Conservation (phyloP, 805 yeast species). For the Saturnispora ahearnii region DNA sequence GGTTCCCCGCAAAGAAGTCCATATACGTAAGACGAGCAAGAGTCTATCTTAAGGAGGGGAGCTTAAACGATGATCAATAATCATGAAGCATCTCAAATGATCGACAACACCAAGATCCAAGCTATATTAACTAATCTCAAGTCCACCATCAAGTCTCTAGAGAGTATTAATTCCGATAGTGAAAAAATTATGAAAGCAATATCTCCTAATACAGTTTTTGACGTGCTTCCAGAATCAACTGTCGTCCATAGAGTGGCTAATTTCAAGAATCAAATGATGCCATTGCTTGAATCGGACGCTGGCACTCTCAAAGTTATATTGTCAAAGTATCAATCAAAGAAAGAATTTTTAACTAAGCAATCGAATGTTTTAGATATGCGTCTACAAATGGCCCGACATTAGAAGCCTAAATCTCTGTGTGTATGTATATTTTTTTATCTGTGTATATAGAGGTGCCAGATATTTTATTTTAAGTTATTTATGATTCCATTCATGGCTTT, state of each 20-base stretch:
- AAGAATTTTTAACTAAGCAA: neutral
- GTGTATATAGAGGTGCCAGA: no score
- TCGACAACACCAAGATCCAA: neutral
- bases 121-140: neutral
- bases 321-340: neutral
- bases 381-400: neutral
- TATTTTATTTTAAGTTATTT: neutral
- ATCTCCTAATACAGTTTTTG: neutral
- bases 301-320: neutral
- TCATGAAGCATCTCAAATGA: neutral
- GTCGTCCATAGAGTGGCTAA: neutral
- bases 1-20: no score
- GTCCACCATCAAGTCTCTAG: neutral
- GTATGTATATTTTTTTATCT: neutral
- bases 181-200: neutral
- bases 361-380: neutral
- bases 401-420: no score
- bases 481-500: conserved; percentile 26
- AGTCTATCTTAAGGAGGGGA: no score
- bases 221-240: conserved; percentile 5
- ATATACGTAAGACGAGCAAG: no score
- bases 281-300: neutral
- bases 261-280: neutral
- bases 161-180: neutral
- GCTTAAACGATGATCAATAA: neutral